Evolutionary conservation across 1,284 basidiomycete species (phyloP).

Genomic region (Rhodotorula sp.): DNA sequence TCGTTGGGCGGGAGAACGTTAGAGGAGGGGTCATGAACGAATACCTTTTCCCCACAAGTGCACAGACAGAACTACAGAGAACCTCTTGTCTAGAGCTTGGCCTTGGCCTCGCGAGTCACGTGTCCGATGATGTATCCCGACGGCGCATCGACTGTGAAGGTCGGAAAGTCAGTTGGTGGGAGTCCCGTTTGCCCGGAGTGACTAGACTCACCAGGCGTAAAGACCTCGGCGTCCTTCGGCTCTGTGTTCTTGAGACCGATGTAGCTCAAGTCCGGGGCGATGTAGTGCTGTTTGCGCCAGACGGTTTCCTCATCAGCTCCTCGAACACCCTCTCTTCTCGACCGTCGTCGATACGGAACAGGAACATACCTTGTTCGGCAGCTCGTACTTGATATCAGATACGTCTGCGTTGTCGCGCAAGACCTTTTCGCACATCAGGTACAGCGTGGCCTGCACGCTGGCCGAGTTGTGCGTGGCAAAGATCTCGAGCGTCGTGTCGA

Average conservation of each 20-base stretch:
- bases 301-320: not conserved
- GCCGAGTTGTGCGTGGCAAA: conserved; percentile 87
- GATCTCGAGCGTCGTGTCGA: conserved; percentile 68
- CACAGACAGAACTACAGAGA: not conserved
- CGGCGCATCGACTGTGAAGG: conserved; percentile 3
- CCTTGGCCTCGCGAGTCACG: conserved; percentile 36
- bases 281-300: conserved; percentile 63
- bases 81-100: conserved; percentile 25
- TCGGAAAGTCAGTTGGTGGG: not conserved
- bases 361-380: conserved; percentile 70
- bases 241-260: conserved; percentile 39
- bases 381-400: conserved; percentile 64
- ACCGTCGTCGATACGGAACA: too few relatives aligned
- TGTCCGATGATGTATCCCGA: conserved; percentile 45
- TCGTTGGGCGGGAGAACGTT: too few relatives aligned
- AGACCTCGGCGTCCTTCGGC: conserved; percentile 44
- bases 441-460: conserved; percentile 71
- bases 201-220: conserved; percentile 29
- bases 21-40: too few relatives aligned
- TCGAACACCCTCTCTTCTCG: not conserved
- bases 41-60: not conserved
- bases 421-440: conserved; percentile 77
- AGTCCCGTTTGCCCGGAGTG: not conserved
- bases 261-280: conserved; percentile 50
- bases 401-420: conserved; percentile 66